Percentiles rank a stretch among this genome's conserved stretches.
These are phyloP conservation scores for Trichosporon coremiiforme DNA, from an alignment of 1,284 basidiomycete genomes.

Conservation along the genomic window DNA sequence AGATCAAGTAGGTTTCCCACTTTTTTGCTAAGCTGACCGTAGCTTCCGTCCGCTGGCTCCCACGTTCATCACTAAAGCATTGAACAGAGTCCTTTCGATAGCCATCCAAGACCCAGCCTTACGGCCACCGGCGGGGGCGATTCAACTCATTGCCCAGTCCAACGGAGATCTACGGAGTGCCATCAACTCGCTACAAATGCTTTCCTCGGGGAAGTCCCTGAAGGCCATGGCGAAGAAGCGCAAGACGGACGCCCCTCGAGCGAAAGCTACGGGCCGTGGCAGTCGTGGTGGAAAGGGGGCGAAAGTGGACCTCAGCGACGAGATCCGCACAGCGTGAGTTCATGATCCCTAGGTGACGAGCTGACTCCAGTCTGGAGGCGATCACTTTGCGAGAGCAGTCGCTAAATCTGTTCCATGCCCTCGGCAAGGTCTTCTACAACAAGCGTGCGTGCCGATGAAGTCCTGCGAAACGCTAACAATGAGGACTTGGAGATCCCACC, in stretches of 20 bases:
- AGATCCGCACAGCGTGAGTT: conserved; percentile 55
- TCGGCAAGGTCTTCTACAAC: conserved; percentile 93
- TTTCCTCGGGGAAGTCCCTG: conserved; percentile 38
- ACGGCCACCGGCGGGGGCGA: conserved; percentile 64
- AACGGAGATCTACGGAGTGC: conserved; percentile 94
- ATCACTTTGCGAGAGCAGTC: conserved; percentile 81
- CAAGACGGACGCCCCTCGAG: conserved; percentile 26
- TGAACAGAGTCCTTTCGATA: conserved; percentile 66
- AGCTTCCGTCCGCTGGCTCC: conserved; percentile 91
- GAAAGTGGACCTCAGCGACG: conserved; percentile 51
- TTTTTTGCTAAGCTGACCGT: not conserved
- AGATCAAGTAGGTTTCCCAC: conserved; percentile 65
- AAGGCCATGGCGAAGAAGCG: conserved; percentile 27
- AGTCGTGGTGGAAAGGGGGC: conserved; percentile 44
- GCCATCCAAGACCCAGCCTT: conserved; percentile 54
- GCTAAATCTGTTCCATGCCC: conserved; percentile 83
- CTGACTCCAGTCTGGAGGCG: conserved; percentile 65
- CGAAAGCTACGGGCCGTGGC: conserved; percentile 23
- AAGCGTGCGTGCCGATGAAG: conserved; percentile 67
- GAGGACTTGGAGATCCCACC: conserved; percentile 49
- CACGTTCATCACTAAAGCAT: conserved; percentile 77
- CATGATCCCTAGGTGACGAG: too few relatives aligned
- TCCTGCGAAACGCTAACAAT: not conserved
- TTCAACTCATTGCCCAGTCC: conserved; percentile 75
- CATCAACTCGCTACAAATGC: conserved; percentile 87